A percentile compares a stretch with the other conserved stretches of the same genome.
phyloP scores from a whole-genome alignment of 345 rosid genomes.

The Carallia brachiata region DNA sequence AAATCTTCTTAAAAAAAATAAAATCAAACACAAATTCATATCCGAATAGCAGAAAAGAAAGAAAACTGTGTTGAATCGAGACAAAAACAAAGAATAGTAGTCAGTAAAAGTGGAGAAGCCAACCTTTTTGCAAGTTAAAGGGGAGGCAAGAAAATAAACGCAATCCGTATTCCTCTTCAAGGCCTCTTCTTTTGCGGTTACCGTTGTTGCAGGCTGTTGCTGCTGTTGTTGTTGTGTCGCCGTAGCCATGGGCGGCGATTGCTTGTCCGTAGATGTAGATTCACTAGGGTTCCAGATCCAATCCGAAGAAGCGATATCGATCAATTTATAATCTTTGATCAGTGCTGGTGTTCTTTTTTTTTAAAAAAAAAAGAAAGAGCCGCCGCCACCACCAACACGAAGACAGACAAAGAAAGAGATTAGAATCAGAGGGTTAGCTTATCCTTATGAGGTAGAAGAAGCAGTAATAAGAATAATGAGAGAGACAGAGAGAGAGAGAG shows the following conservation, averaged over 20 bases:
- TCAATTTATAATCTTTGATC: no score
- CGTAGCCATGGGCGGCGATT: conserved; percentile 46
- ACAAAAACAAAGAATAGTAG: neutral
- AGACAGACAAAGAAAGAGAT: no score
- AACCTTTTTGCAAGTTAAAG: conserved; percentile 98
- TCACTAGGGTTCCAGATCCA: neutral
- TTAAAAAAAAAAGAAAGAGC: no score
- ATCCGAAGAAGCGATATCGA: neutral
- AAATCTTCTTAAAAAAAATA: no score
- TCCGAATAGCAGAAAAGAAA: neutral
- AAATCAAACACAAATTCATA: no score
- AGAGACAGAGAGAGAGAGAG: no score
- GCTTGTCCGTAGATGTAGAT: neutral
- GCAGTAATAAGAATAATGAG: no score
- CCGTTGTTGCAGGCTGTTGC: conserved; percentile 29
- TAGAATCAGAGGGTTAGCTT: no score
- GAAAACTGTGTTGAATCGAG: neutral
- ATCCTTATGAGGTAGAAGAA: no score
- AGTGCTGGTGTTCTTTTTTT: no score
- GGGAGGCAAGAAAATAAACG: conserved; percentile 93
- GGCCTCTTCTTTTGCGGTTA: conserved; percentile 64
- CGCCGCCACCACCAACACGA: no score
- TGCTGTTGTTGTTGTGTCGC: conserved; percentile 43
- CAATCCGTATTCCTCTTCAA: conserved; percentile 92
- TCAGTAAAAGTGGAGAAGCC: neutral